Evolutionary conservation across 495 filamentous ascomycete species (phyloP), one percentile per base, ranked within the genome.

Genomic region (Monascus purpureus): DNA sequence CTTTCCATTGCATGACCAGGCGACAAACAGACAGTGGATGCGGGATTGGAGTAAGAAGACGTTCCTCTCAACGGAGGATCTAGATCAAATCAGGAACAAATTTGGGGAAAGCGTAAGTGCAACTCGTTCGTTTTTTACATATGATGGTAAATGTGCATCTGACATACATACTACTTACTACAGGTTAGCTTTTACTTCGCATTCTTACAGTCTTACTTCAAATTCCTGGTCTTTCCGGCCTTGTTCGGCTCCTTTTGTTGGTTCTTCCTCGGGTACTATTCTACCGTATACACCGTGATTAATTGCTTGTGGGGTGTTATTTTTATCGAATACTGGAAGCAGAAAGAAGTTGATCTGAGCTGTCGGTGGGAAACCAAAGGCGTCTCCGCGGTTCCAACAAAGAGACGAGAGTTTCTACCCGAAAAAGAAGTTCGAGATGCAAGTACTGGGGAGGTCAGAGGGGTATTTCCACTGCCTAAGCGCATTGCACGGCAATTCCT

Each of bases 251-350:
- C 80, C 36, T 73, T 70, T 2, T 73, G 80, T 18, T 95, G 83
- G 81, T 47, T 90, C 17, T 42, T 95, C 9, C 65, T 97, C 2
- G 84, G 87, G 2, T 68, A 76, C 25, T 97, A 79, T 53, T 95
- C 88, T 3, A 69, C 74, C 38, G 56, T 87, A 24, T 97, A 94
- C 42, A 80, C 81, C 2, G 45, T 88, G 8, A 70, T 82, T 25
- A 93, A 81, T 49, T 74, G 73, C 18, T 61, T 96, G 3, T 94
- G 88, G 87, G 79, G 80, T 32, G 74, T 93, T 1, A 59, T 87
- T 13, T 96, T 97, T 45, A 78, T 93, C 24, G 90, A 97, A 54
- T 93, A 83, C 50, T 97, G 90, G 90, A 93, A 90, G 59, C 78
- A 81, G 37, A 82, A 93, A 57, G 87, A 97, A 53, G 65, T 78